Percentiles rank a stretch among this genome's conserved stretches.
Conservation (phyloP, 75 land plant genomes). For the Cupressus sempervirens region DNA sequence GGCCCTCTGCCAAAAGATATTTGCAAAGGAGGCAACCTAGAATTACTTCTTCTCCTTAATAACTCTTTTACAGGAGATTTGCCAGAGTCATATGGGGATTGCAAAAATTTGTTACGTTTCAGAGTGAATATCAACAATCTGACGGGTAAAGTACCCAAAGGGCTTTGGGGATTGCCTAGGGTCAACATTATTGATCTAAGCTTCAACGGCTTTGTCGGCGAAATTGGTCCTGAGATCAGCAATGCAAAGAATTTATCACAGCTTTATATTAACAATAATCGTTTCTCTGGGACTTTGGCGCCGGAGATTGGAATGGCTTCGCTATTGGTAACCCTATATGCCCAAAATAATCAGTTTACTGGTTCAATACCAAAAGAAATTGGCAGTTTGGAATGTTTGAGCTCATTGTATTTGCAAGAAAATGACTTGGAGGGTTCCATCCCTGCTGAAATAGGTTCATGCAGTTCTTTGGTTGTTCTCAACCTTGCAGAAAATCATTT, state of each 20-base stretch:
- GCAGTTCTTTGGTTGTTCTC: slow-evolving; percentile 46
- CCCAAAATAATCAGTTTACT: slow-evolving; percentile 52
- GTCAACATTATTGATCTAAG: slow-evolving; percentile 51
- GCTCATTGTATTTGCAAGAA: slow-evolving; percentile 34
- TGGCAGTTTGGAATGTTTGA: slow-evolving; percentile 38
- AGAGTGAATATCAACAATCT: slow-evolving; percentile 51
- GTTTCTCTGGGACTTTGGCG: slow-evolving; percentile 41
- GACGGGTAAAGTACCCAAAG: slow-evolving; percentile 56
- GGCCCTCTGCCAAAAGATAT: slow-evolving; percentile 46
- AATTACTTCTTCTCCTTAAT: slow-evolving; percentile 43
- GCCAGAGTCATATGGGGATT: slow-evolving; percentile 41
- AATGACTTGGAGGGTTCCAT: slow-evolving; percentile 63
- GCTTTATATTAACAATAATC: slow-evolving; percentile 42
- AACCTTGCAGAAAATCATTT: slow-evolving; percentile 66
- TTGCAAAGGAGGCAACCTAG: slow-evolving; percentile 54
- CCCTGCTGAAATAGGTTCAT: slow-evolving; percentile 49
- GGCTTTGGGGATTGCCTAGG: slow-evolving; percentile 50
- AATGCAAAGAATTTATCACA: slow-evolving; percentile 55
- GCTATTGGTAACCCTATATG: slow-evolving; percentile 54
- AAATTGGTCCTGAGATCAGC: slow-evolving; percentile 35
- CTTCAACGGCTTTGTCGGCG: slow-evolving; percentile 54
- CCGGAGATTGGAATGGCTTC: slow-evolving; percentile 42
- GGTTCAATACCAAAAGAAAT: slow-evolving; percentile 61
- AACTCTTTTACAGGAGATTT: slow-evolving; percentile 53
- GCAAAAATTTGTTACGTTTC: slow-evolving; percentile 43